These are phyloP conservation scores for Pulchroboletus neoregius DNA, from an alignment of 1,284 basidiomycete species.

Conservation along the genomic window DNA sequence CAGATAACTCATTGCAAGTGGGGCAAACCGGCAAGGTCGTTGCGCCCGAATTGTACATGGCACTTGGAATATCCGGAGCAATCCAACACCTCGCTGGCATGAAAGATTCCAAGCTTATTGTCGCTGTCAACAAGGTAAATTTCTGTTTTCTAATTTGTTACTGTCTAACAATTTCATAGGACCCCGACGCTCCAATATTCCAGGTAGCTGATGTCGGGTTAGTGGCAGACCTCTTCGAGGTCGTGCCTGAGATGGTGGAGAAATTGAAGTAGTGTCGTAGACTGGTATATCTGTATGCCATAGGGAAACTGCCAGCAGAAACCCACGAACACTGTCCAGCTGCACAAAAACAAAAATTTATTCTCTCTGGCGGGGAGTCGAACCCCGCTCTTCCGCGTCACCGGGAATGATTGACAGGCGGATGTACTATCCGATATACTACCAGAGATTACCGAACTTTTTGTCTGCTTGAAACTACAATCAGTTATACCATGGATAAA, in stretches of 20 bases:
- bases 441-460: conserved; percentile 30
- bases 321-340: background rate
- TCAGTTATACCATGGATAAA: too few relatives aligned
- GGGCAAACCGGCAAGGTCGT: conserved; percentile 99
- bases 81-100: conserved; percentile 99
- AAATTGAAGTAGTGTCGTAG: conserved; percentile 62
- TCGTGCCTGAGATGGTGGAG: conserved; percentile 82
- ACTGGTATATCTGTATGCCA: conserved; percentile 2
- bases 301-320: background rate
- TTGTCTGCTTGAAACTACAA: rapidly evolving
- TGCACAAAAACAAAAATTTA: background rate
- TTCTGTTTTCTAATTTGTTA: background rate
- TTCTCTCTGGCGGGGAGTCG: conserved; percentile 44
- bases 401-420: conserved; percentile 34
- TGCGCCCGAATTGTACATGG: conserved; percentile 93
- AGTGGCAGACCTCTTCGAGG: conserved; percentile 88
- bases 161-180: conserved; percentile 47
- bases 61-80: conserved; percentile 92
- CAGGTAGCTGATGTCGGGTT: conserved; percentile 96
- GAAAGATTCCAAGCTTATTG: conserved; percentile 99
- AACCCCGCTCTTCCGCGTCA: conserved; percentile 41
- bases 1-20: conserved; percentile 97
- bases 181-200: conserved; percentile 98
- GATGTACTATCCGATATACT: conserved; percentile 44
- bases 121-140: conserved; percentile 92